Evolutionary conservation across 768 basidiomycete genomes (phyloP).

Genomic region (Tricholoma flavovirens): DNA sequence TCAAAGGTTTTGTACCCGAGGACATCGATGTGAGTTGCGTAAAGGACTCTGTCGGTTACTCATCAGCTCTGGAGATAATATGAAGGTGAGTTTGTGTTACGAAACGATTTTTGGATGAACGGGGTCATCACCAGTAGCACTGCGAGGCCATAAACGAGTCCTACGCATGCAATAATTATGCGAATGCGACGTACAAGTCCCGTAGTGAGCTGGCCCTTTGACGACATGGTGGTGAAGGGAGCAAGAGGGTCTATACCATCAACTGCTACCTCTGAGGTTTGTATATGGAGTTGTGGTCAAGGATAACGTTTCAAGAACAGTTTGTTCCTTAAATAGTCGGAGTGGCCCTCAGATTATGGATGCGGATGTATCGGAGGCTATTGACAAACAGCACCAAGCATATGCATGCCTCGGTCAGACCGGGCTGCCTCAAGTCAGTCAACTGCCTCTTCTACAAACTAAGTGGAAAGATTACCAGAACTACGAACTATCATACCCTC

Average conservation of each 20-base stretch:
- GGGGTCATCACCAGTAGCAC: slow-evolving; percentile 33
- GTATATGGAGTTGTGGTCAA: too few species aligned
- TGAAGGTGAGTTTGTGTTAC: not conserved
- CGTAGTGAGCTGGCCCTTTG: not conserved
- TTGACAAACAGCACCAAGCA: not conserved
- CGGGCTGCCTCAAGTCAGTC: too few species aligned
- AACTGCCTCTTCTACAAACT: not conserved
- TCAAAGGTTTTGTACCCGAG: slow-evolving; percentile 32
- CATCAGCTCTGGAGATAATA: not conserved
- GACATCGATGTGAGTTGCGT: slow-evolving; percentile 33
- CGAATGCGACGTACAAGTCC: not conserved
- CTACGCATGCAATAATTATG: slow-evolving; percentile 4
- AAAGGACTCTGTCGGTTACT: slow-evolving; percentile 24
- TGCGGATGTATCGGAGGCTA: not conserved
- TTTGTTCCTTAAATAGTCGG: too few species aligned
- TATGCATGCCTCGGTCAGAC: too few species aligned
- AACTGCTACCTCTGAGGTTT: not conserved
- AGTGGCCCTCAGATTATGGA: too few species aligned
- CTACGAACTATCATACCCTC: not conserved
- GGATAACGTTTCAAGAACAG: too few species aligned
- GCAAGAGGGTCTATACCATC: not conserved
- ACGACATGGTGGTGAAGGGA: not conserved
- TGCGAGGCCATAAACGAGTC: slow-evolving; percentile 17
- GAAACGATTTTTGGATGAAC: slow-evolving; percentile 26
- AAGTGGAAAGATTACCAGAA: not conserved